Evolutionary conservation across 2,329 filamentous ascomycete species (phyloP), one percentile per base, ranked within the genome.

Genomic region (Trichoderma koningiopsis): DNA sequence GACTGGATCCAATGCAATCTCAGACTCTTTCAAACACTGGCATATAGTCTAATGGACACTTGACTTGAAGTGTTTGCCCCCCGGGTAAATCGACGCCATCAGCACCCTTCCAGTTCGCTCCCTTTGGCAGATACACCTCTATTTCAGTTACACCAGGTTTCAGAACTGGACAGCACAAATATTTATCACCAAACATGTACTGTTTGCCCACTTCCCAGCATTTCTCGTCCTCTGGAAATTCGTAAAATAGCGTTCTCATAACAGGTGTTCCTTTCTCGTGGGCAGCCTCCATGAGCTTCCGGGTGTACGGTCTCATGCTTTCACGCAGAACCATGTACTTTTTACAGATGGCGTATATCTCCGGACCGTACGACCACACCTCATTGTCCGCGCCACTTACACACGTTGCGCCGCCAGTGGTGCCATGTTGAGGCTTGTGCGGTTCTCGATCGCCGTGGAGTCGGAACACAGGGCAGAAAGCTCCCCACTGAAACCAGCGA

Each of bases 401-500:
- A 75, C 77, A 87, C 79, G 72, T 84, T 0, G 74, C 77, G 33
- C 77, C 80, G 24, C 81, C 81, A 0, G 74, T 79, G 4, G 72
- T 75, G 2, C 78, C 79, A 10, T 75, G 75, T 27, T 73, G 78
- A 19, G 77, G 76, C 72, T 81, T 80, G 56, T 77, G 82, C 0
- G 89, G 89, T 75, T 90, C 87, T 0, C 89, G 83, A 74, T 91
- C 87, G 6, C 89, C 89, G 72, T 92, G 89, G 0, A 91, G 81
- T 3, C 89, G 80, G 84, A 92, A 89, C 1, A 91, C 89, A 0
- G 89, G 89, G 68, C 88, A 90, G 74, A 89, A 91, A 0, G 88
- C 80, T 0, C 86, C 89, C 88, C 88, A 91, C 73, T 91, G 89
- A 76, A 91, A 91, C 89, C 89, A 91, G 2, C 89, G 80, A 1